Evolutionary conservation across 2,329 filamentous ascomycete genomes (phyloP).

Genomic region (Xylaria sp.): DNA sequence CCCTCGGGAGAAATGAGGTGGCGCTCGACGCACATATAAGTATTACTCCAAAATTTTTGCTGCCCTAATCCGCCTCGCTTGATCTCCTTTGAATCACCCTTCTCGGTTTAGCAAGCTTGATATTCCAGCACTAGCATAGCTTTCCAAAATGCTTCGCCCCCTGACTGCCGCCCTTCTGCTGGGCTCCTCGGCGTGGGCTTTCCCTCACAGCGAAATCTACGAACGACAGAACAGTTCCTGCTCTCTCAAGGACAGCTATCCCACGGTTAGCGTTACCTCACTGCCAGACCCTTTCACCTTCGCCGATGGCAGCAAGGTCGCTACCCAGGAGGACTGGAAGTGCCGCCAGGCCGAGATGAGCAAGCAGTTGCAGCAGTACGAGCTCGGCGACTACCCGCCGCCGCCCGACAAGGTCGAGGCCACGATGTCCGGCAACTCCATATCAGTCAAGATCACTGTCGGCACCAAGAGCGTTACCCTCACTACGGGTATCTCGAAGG

Average conservation of each 20-base stretch:
- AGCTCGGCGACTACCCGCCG: slow-evolving; percentile 61
- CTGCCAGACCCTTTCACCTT: slow-evolving; percentile 63
- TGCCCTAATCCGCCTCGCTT: slow-evolving; percentile 24
- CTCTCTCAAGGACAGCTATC: slow-evolving; percentile 50
- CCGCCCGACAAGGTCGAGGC: slow-evolving; percentile 60
- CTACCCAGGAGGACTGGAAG: slow-evolving; percentile 59
- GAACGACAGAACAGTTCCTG: slow-evolving; percentile 53
- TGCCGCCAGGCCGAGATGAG: slow-evolving; percentile 63
- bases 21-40: slow-evolving; percentile 33
- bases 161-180: slow-evolving; percentile 47
- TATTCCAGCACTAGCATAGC: slow-evolving; percentile 12
- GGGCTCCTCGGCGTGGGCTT: slow-evolving; percentile 50
- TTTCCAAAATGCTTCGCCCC: slow-evolving; percentile 44
- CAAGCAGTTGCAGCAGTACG: slow-evolving; percentile 62
- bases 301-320: slow-evolving; percentile 56
- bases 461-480: slow-evolving; percentile 60
- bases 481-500: slow-evolving; percentile 56
- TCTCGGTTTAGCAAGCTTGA: slow-evolving; percentile 15
- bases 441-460: slow-evolving; percentile 59
- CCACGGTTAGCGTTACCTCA: slow-evolving; percentile 53
- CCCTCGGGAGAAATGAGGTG: slow-evolving; percentile 28
- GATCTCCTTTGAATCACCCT: slow-evolving; percentile 12
- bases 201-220: slow-evolving; percentile 52
- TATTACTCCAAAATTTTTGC: slow-evolving; percentile 16
- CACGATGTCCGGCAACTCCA: slow-evolving; percentile 55